Base-by-base conservation (phyloP, 306 rosid genomes). In the Rosa chinensis region DNA sequence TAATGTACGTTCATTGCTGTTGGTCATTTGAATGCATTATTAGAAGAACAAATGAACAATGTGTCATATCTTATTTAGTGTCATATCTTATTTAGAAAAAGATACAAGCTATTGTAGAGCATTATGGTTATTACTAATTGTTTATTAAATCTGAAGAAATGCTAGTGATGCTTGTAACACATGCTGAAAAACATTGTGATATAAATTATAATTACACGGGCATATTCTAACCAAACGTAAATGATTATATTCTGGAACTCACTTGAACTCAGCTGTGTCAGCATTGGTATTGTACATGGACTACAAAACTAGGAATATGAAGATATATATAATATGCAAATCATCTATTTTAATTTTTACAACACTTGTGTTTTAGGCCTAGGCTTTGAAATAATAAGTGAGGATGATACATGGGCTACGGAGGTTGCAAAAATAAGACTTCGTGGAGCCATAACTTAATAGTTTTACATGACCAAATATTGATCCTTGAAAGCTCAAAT, bases 41-140 rank as follows among this genome's bases (percentile, higher is more conserved):
- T 52, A 50, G 71, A 14, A 80, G 90, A 85, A 88, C 88, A 84
- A 66, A 39, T 39, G 69, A 59, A 59, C 66, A 59, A 84, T 14
- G 69, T 82, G 82, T 89, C 92, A 80, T 77, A 80, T 89, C 89
- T 59, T 28, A 28, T 13, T 58, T 64, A 61, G 67, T 82, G 82
- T 89, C 92, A 80, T 77, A 80, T 89, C 89, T 59, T 28, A 28
- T 13, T 58, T 64, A 61, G 67, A 47, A 79, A 50, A n/a, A 40
- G n/a, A 69, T 6, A 32, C 18, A 20, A 72, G 9, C 61, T 37
- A 63, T 37, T 10, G 56, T 50, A 49, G 67, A 82, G 80, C 12
- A 28, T 40, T 47, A 50, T 45, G 74, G 80, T 76, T 81, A 78
- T 32, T 74, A 66, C 37, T 66, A 14, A 72, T 74, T 66, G 13